Conservation (phyloP, 345 rosid species). For the Citrus cavaleriei region DNA sequence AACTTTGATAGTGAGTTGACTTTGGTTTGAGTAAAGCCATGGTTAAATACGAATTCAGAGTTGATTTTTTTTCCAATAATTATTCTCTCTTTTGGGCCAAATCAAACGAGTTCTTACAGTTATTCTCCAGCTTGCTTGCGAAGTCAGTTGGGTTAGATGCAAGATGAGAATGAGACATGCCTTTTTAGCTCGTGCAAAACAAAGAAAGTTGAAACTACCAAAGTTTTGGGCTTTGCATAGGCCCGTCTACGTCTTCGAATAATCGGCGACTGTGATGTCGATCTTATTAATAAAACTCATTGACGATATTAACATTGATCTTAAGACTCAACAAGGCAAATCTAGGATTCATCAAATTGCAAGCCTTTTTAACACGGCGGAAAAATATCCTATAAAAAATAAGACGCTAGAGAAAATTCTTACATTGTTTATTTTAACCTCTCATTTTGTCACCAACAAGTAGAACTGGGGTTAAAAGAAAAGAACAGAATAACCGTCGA, state of each 20-base stretch:
- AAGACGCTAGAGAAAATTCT: too few relatives aligned
- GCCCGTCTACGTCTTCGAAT: background rate
- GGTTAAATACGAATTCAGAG: background rate
- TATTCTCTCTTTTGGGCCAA: background rate
- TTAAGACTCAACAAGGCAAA: too few relatives aligned
- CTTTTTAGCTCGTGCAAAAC: too few relatives aligned
- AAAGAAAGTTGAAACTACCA: background rate
- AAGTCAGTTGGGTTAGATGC: background rate
- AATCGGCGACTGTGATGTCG: background rate
- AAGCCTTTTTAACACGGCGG: background rate
- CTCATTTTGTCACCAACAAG: too few relatives aligned
- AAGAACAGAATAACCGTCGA: too few relatives aligned
- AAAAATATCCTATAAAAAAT: too few relatives aligned
- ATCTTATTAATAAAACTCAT: background rate
- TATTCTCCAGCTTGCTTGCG: background rate
- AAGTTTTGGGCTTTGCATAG: background rate
- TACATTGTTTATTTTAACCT: too few relatives aligned
- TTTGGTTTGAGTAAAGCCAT: background rate
- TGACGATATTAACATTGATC: too few relatives aligned
- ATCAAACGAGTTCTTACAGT: background rate
- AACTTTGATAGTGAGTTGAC: background rate
- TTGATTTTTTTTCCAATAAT: too few relatives aligned
- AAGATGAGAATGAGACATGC: too few relatives aligned
- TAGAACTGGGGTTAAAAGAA: too few relatives aligned
- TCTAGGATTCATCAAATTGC: too few relatives aligned